phyloP scores from a whole-genome alignment of 2,329 filamentous ascomycete genomes.

The Chaetothyriales sp. region DNA sequence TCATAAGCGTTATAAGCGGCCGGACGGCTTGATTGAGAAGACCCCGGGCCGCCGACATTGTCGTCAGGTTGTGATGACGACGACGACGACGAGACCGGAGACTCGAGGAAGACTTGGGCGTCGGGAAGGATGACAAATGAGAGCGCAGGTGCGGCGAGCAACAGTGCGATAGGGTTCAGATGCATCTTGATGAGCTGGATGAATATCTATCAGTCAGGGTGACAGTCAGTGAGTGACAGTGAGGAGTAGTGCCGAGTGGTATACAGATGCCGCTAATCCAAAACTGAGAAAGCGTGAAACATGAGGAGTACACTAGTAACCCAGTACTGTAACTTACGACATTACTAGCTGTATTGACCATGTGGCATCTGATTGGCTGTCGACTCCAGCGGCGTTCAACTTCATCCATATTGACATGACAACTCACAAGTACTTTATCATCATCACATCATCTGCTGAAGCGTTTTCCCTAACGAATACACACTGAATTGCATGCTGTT shows the following conservation, averaged over 20 bases:
- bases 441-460: background rate
- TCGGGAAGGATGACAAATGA: slow-evolving; percentile 12
- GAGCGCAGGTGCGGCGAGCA: slow-evolving; percentile 6
- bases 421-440: background rate
- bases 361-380: too few species aligned
- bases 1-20: slow-evolving; percentile 2
- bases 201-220: background rate
- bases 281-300: too few species aligned
- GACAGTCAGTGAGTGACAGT: too few species aligned
- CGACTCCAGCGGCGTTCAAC: too few species aligned
- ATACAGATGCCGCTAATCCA: too few species aligned
- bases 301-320: too few species aligned
- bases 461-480: background rate
- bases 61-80: background rate
- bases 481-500: background rate
- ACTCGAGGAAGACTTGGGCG: slow-evolving; percentile 8
- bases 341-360: too few species aligned
- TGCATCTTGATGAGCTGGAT: background rate
- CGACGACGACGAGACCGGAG: background rate
- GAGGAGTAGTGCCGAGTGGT: too few species aligned
- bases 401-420: too few species aligned
- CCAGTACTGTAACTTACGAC: too few species aligned
- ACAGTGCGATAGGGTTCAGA: background rate
- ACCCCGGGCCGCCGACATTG: background rate
- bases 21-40: background rate